Percentiles rank a stretch among this genome's conserved stretches.
Conservation (phyloP, 1,284 basidiomycete genomes). For the Cystobasidium sp. region DNA sequence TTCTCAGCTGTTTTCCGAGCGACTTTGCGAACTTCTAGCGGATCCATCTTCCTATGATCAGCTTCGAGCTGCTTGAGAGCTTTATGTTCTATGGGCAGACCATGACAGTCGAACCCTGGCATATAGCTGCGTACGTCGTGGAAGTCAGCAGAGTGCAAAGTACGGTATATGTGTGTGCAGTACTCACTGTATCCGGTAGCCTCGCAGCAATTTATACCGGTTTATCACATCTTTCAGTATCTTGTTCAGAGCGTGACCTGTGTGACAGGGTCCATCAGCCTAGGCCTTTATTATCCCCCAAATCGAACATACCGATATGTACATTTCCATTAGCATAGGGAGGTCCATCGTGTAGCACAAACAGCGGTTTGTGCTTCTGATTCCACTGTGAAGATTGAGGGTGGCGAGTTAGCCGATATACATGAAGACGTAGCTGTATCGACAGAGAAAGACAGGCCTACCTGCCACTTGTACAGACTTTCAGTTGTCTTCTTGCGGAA, state of each 20-base stretch:
- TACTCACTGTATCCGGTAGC: conserved; percentile 79
- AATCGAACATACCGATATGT: conserved; percentile 76
- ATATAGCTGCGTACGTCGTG: conserved; percentile 68
- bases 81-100: conserved; percentile 94
- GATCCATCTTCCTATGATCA: conserved; percentile 53
- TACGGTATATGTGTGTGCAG: conserved; percentile 2
- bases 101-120: conserved; percentile 99
- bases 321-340: conserved; percentile 96
- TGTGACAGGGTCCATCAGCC: conserved; percentile 12
- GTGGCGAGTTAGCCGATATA: conserved; percentile 6
- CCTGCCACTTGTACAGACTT: conserved; percentile 86
- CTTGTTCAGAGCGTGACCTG: conserved; percentile 96
- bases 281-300: not conserved
- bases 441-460: conserved; percentile 57
- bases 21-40: conserved; percentile 70
- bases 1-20: conserved; percentile 75
- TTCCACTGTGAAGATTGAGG: conserved; percentile 62
- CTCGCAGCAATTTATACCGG: conserved; percentile 80
- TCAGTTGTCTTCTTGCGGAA: conserved; percentile 72
- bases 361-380: conserved; percentile 69
- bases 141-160: conserved; percentile 13
- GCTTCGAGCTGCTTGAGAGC: conserved; percentile 77
- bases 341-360: conserved; percentile 93
- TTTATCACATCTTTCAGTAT: conserved; percentile 96
- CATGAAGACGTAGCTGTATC: not conserved